Evolutionary conservation across 2,329 filamentous ascomycete species (phyloP), one percentile per base, ranked within the genome.

Genomic region (Pseudocercospora musae): DNA sequence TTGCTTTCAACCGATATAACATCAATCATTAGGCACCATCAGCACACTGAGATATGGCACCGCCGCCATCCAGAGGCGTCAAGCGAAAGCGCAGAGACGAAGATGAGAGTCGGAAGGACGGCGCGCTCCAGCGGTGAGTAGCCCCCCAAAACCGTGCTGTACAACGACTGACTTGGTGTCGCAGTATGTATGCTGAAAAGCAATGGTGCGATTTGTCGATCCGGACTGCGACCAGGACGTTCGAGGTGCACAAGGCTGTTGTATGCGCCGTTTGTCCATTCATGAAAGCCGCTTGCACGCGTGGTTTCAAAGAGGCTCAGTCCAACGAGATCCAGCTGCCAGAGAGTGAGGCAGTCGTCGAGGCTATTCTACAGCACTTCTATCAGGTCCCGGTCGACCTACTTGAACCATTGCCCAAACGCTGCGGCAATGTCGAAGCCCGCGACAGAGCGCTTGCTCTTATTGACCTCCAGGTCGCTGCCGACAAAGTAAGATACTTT

Each of bases 211-310:
- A 50, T 8, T 11, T 50, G 2, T 13, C 20, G 2, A 50, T 50
- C 8, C 9, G 8, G 4, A 50, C 48, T 1, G 5, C 48, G 10
- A 50, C 48, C 4, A 50, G 15, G 9, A 27, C 23, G 0, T 50
- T 50, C 48, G 9, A 10, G 8, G 48, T 50, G 6, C 48, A 50
- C 23, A 50, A 50, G 7, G 48, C 48, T 8, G 48, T 50, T 10
- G 13, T 50, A 0, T 50, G 48, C 23, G 20, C 11, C 2, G 1
- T 50, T 2, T 55, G 23, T 7, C 48, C 55, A 2, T 62, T 58
- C 31, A 29, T 57, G 18, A 31, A 54, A 25, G 54, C 42, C 23
- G 60, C 60, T 5, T 62, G 55, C 31, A 48, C 48, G 2, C 20
- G 23, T 8, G 57, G 46, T 11, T 58, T 44, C 7, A 15, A 15